Evolutionary conservation across 2,329 filamentous ascomycete genomes (phyloP), one percentile per base, ranked within the genome.

Genomic region (Pseudocercospora cruenta): DNA sequence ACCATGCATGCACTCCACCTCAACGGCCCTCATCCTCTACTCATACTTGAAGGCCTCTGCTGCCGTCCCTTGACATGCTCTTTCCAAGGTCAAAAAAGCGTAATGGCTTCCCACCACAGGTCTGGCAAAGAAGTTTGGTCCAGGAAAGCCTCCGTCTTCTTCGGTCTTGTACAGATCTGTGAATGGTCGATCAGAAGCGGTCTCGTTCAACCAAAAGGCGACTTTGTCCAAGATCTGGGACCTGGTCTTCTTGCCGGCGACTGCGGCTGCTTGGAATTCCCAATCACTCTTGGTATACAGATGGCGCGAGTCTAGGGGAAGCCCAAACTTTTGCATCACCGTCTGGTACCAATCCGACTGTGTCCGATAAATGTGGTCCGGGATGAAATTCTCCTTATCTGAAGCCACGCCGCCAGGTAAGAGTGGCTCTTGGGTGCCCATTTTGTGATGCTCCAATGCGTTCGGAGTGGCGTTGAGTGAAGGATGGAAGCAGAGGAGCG

Each of bases 91-190:
- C 76, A 96, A 81, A 75, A 93, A 92, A 1, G 92, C 90, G 82
- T 95, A 96, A 80, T 95, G 92, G 0, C 91, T 92, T 14, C 93
- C 93, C 16, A 94, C 88, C 4, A 96, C 93, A 0, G 93, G 93
- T 49, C 93, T 82, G 1, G 92, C 92, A 79, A 91, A 92, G 82
- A 96, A 96, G 62, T 85, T 84, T 14, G 90, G 86, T 0, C 88
- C 89, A 0, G 92, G 91, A 73, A 90, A 96, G 4, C 87, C 90
- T 1, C 92, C 92, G 39, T 86, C 80, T 5, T 89, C 91, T 76
- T 95, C 91, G 0, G 92, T 96, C 54, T 91, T 86, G 76, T 96
- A 94, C 63, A 96, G 80, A 78, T 96, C 93, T 1, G 91, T 93
- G 62, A 96, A 86, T 0, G 93, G 91, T 10, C 88, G 84, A 78